phyloP scores from a whole-genome alignment of 768 basidiomycete genomes.

The Aureoboletus auriporus region DNA sequence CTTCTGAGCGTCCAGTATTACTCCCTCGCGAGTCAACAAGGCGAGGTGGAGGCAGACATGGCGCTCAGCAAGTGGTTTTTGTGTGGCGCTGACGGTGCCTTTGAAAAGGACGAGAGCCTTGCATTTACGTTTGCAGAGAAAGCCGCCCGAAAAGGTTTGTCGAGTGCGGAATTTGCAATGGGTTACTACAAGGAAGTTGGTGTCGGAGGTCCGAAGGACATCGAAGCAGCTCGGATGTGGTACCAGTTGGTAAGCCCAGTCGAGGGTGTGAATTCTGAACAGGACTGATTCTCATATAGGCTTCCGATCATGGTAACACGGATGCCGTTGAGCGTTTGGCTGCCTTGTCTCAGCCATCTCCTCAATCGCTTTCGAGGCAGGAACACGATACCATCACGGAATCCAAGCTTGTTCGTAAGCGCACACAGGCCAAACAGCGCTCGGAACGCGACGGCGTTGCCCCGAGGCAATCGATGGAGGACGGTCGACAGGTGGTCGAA shows the following conservation, averaged over 20 bases:
- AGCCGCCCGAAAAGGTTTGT: slow-evolving; percentile 67
- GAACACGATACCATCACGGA: slow-evolving; percentile 83
- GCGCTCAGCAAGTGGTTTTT: slow-evolving; percentile 97
- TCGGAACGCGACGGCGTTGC: slow-evolving; percentile 29
- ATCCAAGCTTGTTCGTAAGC: slow-evolving; percentile 73
- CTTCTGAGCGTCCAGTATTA: slow-evolving; percentile 91
- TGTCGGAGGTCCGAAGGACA: slow-evolving; percentile 65
- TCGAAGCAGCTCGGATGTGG: slow-evolving; percentile 70
- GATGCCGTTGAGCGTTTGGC: slow-evolving; percentile 75
- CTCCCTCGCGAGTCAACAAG: slow-evolving; percentile 73
- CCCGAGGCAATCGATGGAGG: slow-evolving; percentile 22
- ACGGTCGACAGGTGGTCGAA: slow-evolving; percentile 48
- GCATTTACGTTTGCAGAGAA: slow-evolving; percentile 91
- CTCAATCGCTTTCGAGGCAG: slow-evolving; percentile 64
- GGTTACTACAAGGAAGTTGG: slow-evolving; percentile 95
- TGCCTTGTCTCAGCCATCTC: slow-evolving; percentile 60
- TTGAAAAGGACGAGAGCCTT: slow-evolving; percentile 84
- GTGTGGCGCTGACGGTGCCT: slow-evolving; percentile 71
- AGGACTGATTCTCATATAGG: slow-evolving; percentile 38
- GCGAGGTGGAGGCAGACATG: slow-evolving; percentile 94
- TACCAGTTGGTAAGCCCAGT: slow-evolving; percentile 53
- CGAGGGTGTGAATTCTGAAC: neutral
- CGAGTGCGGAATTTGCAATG: slow-evolving; percentile 90
- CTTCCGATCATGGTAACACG: slow-evolving; percentile 69
- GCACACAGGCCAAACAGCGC: slow-evolving; percentile 68